A percentile compares a stretch with the other conserved stretches of the same genome.
Evolutionary conservation across 2,329 filamentous ascomycete genomes (phyloP).

Genomic region (Colletotrichum brevisporum): DNA sequence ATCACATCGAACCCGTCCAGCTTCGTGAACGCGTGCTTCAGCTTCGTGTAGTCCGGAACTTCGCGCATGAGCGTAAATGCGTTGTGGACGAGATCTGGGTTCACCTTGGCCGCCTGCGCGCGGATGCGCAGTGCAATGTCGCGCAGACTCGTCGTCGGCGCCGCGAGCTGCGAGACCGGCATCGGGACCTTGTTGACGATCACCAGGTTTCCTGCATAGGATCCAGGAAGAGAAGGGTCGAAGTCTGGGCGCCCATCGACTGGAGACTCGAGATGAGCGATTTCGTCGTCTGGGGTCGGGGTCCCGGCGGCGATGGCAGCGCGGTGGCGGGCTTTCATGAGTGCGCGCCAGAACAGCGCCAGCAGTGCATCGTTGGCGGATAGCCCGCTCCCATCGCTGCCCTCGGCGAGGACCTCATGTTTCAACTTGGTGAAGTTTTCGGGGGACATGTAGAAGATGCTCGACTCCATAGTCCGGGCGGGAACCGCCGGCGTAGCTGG

Average conservation of each 20-base stretch:
- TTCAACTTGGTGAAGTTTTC: constrained; percentile 47
- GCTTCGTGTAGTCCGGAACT: constrained; percentile 45
- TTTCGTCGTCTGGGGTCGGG: constrained; percentile 43
- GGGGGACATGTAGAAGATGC: constrained; percentile 24
- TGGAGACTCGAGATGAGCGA: constrained; percentile 52
- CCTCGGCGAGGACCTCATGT: constrained; percentile 46
- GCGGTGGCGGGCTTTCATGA: constrained; percentile 51
- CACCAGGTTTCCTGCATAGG: constrained; percentile 48
- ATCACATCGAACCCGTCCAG: constrained; percentile 47
- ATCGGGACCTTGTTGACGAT: constrained; percentile 48
- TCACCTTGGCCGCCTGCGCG: constrained; percentile 45
- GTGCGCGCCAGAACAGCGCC: constrained; percentile 56
- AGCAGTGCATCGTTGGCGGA: constrained; percentile 56
- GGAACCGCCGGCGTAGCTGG: background rate
- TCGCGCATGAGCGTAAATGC: constrained; percentile 47
- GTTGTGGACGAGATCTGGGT: constrained; percentile 47
- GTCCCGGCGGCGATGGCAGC: constrained; percentile 46
- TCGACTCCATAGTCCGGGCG: constrained; percentile 16
- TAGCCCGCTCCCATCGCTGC: constrained; percentile 43
- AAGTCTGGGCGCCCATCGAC: constrained; percentile 51
- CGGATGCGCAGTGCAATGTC: constrained; percentile 45
- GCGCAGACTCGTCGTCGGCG: constrained; percentile 45
- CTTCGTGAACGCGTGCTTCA: constrained; percentile 46
- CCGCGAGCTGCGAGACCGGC: constrained; percentile 46
- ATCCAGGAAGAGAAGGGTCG: constrained; percentile 46